Evolutionary conservation across 495 filamentous ascomycete genomes (phyloP).

Genomic region (Aspergillus steynii): DNA sequence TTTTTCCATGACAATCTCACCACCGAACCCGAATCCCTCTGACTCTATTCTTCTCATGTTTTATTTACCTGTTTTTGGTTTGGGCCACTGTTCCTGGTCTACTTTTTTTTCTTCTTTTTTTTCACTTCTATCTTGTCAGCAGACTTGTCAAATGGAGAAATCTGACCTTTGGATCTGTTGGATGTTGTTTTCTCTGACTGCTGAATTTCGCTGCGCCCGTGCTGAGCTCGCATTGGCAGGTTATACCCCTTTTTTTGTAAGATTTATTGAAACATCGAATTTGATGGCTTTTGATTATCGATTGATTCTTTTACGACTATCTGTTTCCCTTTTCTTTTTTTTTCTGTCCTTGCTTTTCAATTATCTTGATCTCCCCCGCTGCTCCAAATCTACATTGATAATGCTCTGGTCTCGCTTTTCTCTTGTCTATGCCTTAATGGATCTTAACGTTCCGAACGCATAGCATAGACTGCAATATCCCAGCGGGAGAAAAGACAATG

Average conservation of each 20-base stretch:
- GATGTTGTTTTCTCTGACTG: slow-evolving; percentile 1
- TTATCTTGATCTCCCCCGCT: too few relatives aligned
- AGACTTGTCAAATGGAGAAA: not conserved
- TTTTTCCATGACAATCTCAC: not conserved
- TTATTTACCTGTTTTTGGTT: not conserved
- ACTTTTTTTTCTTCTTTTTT: not conserved
- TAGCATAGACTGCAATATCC: too few relatives aligned
- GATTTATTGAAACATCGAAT: slow-evolving; percentile 6
- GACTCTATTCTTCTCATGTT: not conserved
- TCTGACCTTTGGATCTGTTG: not conserved
- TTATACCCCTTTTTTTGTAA: slow-evolving; percentile 10
- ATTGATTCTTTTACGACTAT: not conserved
- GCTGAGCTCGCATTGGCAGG: slow-evolving; percentile 3
- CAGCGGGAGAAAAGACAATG: not conserved
- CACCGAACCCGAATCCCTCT: not conserved
- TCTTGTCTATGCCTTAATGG: too few relatives aligned
- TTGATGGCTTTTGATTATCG: not conserved
- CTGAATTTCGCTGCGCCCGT: slow-evolving; percentile 1
- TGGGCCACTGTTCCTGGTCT: not conserved
- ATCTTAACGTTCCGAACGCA: too few relatives aligned
- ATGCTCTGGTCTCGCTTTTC: not conserved
- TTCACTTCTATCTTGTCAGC: slow-evolving; percentile 6
- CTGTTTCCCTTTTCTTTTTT: not conserved
- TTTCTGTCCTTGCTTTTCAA: not conserved
- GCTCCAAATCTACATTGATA: not conserved